Evolutionary conservation across 2,329 filamentous ascomycete genomes (phyloP), one percentile per base, ranked within the genome.

Genomic region (Exophiala spinifera): DNA sequence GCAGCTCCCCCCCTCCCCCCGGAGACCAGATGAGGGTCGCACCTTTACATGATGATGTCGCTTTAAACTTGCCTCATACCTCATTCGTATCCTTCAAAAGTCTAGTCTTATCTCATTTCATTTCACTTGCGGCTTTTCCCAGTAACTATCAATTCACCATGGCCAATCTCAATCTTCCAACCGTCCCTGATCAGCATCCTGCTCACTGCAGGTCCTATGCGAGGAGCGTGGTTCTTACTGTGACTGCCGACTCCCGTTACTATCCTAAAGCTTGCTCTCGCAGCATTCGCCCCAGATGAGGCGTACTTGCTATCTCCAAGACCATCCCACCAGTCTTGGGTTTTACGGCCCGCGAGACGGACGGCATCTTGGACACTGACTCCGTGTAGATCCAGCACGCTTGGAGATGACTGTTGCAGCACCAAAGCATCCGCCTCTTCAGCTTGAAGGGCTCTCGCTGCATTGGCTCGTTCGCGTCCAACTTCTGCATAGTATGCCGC

Each of bases 231-330:
- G 49, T 87, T 84, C 44, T 83, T 79, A 64, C 84, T 94, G 70
- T 97, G 92, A 50, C 79, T 79, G 1, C 92, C 92, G 13, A 86
- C 68, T 0, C 92, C 92, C 2, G 91, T 95, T 50, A 97, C 81
- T 56, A 97, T 85, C 36, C 80, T 83, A 64, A 87, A 91, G 0
- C 83, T 78, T 5, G 75, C 75, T 64, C 78, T 75, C 17, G 77
- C 74, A 63, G 74, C 46, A 53, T 71, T 67, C 57, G 69, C 65
- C 43, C 77, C 76, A 3, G 62, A 67, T 55, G n/a, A n/a, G n/a
- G 74, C 74, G 43, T 79, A 77, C 59, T 81, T 81, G 46, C 78
- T 76, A 65, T 91, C 87, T 1, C 88, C 88, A 7, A 90, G 72
- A 0, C 72, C 72, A 15, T 82, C 74, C 91, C 91, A 96, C 92